Evolutionary conservation across 139 green algal genomes (phyloP).

Genomic region (Auxenochlorella pyrenoidosa): DNA sequence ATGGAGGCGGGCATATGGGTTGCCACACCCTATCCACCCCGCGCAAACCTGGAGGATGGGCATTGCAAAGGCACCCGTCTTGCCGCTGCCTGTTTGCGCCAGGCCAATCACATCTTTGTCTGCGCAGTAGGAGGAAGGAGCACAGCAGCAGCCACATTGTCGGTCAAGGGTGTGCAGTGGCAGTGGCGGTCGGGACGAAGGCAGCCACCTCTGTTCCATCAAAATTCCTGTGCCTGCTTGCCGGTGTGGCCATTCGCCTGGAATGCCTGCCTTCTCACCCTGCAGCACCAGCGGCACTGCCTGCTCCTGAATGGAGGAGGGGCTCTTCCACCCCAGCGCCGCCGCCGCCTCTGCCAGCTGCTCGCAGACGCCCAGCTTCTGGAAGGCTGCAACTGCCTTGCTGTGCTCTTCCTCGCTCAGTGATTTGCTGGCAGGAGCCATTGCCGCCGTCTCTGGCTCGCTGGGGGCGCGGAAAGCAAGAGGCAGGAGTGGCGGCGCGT

Average conservation of each 20-base stretch:
- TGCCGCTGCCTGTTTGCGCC: slow-evolving; percentile 97
- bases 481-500: neutral
- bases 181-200: neutral
- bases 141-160: no score
- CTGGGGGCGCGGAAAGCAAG: neutral
- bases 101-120: slow-evolving; percentile 97
- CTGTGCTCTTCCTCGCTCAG: slow-evolving; percentile 30
- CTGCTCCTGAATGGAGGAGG: slow-evolving; percentile 87
- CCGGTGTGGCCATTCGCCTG: no score
- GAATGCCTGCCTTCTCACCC: slow-evolving; percentile 39
- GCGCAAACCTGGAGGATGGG: slow-evolving; percentile 83
- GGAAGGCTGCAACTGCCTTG: slow-evolving; percentile 62
- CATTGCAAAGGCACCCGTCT: slow-evolving; percentile 97
- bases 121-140: slow-evolving; percentile 31
- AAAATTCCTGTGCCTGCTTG: no score
- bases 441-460: neutral
- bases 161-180: neutral
- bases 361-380: slow-evolving; percentile 82
- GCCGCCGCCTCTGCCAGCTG: slow-evolving; percentile 86
- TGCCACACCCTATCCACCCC: neutral
- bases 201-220: neutral
- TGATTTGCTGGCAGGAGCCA: slow-evolving; percentile 15
- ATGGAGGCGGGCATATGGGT: neutral
- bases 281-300: slow-evolving; percentile 87
- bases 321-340: slow-evolving; percentile 84